Evolutionary conservation across 2,329 filamentous ascomycete species (phyloP), one percentile per base, ranked within the genome.

Genomic region (Botrytis medusae): DNA sequence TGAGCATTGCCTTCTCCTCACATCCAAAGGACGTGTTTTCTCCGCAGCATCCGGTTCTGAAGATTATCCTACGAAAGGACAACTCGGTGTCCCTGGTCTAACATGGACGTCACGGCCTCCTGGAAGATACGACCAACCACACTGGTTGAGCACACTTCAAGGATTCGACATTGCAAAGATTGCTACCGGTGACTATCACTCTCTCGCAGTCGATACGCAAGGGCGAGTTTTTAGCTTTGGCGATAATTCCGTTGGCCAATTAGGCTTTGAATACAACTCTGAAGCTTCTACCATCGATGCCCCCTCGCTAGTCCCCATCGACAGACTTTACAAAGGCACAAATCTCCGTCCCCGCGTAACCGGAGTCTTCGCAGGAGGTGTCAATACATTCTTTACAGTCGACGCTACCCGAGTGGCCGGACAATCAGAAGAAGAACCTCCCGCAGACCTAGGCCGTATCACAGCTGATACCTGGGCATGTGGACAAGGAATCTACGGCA

Each of bases 221-320:
- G 95, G 95, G 25, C 89, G 90, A 25, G 87, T 96, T 25, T 97
- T 96, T 82, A 87, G 90, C 10, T 98, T 97, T 83, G 96, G 96
- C 54, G 95, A 98, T 82, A 98, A 98, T 83, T 90, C 91, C 0
- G 88, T 89, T 61, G 96, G 96, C n/a, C 96, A 98, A 82, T 87
- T 98, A 5, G 95, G 95, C n/a, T 90, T 95, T 78, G 89, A 93
- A 69, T 89, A 88, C 71, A 89, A 90, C 67, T 81, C 87, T 0
- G 88, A 91, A 42, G 84, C 88, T 25, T 85, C 89, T 12, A 88
- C 84, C 73, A 85, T 92, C 37, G 92, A 95, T 76, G 86, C 87
- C 0, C 94, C 96, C 0, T 89, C 90, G 5, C 86, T 91, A 9
- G 81, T 98, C 2, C 88, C 93, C 1, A 87, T 93, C 57, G 87